Conservation (phyloP, 192 early-diverging fungal genomes). For the Mortierella alpina region DNA sequence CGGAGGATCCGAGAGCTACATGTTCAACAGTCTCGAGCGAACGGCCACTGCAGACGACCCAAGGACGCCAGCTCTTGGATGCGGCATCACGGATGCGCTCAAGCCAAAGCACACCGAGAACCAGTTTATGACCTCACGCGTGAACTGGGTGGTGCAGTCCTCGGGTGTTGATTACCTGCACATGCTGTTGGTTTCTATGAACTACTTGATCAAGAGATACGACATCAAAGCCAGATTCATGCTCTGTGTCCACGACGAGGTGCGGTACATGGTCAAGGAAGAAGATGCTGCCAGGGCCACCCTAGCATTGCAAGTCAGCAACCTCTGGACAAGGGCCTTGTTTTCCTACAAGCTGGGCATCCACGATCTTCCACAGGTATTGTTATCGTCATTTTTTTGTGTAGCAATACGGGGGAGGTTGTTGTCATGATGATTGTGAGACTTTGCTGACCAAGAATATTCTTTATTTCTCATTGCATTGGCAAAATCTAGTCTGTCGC, state of each 20-base stretch:
- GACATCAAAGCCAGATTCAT: constrained; percentile 86
- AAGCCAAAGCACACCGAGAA: constrained; percentile 64
- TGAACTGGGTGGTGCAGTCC: constrained; percentile 99
- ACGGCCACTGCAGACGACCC: constrained; percentile 81
- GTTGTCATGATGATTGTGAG: neutral
- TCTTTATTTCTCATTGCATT: neutral
- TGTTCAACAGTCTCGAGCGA: constrained; percentile 92
- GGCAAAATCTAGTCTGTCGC: constrained; percentile 71
- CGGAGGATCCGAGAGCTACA: constrained; percentile 92
- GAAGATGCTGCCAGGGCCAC: constrained; percentile 79
- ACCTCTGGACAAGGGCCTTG: constrained; percentile 91
- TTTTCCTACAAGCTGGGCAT: constrained; percentile 91
- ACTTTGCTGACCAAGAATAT: neutral
- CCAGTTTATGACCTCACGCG: constrained; percentile 84
- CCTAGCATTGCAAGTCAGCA: constrained; percentile 89
- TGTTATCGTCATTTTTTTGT: neutral
- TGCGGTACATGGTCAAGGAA: constrained; percentile 87
- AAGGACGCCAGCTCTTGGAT: constrained; percentile 87
- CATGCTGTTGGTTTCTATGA: constrained; percentile 87
- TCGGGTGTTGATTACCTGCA: constrained; percentile 98
- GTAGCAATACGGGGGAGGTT: too few species aligned
- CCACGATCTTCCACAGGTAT: constrained; percentile 84
- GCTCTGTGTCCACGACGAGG: constrained; percentile 95
- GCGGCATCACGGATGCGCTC: constrained; percentile 90
- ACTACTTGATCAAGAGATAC: constrained; percentile 82